A percentile compares a stretch with the other conserved stretches of the same genome.
Evolutionary conservation across 176 grass and related monocot species (phyloP).

Genomic region (Chrysopogon serrulatus): DNA sequence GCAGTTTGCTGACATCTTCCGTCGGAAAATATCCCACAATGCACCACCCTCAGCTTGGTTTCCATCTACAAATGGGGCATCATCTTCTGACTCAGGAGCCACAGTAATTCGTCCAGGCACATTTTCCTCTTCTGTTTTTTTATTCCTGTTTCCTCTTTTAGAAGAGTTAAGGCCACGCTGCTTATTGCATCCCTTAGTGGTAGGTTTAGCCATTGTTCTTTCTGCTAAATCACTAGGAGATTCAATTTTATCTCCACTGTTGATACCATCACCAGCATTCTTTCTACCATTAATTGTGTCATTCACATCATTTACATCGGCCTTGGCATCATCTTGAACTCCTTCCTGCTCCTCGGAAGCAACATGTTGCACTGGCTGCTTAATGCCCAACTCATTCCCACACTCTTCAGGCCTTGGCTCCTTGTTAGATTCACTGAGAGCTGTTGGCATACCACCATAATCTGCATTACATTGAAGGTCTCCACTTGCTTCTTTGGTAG

Average conservation of each 20-base stretch:
- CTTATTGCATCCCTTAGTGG: no score
- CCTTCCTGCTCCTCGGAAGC: neutral
- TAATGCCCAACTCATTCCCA: neutral
- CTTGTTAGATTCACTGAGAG: constrained; percentile 3
- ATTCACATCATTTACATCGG: neutral
- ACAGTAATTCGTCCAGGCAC: neutral
- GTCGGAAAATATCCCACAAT: constrained; percentile 86
- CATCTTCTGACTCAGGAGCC: neutral
- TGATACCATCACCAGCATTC: neutral
- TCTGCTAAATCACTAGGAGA: neutral
- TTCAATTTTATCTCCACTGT: constrained; percentile 8
- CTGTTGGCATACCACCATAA: neutral
- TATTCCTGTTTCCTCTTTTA: no score
- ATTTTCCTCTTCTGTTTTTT: neutral
- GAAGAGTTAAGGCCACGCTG: no score
- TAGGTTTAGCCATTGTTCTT: no score
- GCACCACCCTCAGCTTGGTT: constrained; percentile 51
- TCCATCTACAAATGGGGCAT: neutral
- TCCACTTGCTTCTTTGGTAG: neutral
- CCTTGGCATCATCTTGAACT: neutral
- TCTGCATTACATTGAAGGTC: no score
- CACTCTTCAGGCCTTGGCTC: neutral
- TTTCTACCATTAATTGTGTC: neutral
- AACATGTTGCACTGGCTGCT: neutral
- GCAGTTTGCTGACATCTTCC: constrained; percentile 72